Evolutionary conservation across 2,329 filamentous ascomycete genomes (phyloP).

Genomic region (Diaporthe australafricana): DNA sequence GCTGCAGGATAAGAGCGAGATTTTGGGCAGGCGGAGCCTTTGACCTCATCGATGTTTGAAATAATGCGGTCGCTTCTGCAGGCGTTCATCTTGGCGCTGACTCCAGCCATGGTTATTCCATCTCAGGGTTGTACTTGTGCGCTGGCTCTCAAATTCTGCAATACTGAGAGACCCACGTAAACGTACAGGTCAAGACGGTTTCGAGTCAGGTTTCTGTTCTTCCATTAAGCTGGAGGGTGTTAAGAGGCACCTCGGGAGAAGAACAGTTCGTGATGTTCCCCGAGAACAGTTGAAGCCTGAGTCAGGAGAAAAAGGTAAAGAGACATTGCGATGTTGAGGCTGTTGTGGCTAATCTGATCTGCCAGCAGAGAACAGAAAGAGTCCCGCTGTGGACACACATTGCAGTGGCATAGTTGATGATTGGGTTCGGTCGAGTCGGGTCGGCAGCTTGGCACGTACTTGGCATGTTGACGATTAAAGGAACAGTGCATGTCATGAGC

Average conservation of each 20-base stretch:
- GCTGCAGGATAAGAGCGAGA: constrained; percentile 4
- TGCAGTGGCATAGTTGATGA: not conserved
- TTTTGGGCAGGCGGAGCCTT: constrained; percentile 9
- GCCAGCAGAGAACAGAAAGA: not conserved
- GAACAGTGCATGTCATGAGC: not conserved
- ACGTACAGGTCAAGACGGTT: not conserved
- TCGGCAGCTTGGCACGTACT: not conserved
- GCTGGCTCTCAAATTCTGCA: not conserved
- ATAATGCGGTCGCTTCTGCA: not conserved
- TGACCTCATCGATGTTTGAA: not conserved
- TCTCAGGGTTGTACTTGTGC: not conserved
- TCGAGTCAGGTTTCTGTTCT: not conserved
- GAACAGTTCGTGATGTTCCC: not conserved
- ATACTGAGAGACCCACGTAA: not conserved
- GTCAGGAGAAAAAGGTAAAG: too few relatives aligned
- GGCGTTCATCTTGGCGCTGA: not conserved
- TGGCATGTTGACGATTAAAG: not conserved
- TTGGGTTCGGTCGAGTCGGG: constrained; percentile 7
- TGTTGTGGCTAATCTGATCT: not conserved
- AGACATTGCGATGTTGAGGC: not conserved
- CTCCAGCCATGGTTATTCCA: not conserved
- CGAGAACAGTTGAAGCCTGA: not conserved
- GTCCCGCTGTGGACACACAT: not conserved
- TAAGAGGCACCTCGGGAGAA: not conserved
- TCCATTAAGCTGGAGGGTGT: not conserved